Conservation (phyloP, 2,329 filamentous ascomycete species). For the Neonectria coccinea region DNA sequence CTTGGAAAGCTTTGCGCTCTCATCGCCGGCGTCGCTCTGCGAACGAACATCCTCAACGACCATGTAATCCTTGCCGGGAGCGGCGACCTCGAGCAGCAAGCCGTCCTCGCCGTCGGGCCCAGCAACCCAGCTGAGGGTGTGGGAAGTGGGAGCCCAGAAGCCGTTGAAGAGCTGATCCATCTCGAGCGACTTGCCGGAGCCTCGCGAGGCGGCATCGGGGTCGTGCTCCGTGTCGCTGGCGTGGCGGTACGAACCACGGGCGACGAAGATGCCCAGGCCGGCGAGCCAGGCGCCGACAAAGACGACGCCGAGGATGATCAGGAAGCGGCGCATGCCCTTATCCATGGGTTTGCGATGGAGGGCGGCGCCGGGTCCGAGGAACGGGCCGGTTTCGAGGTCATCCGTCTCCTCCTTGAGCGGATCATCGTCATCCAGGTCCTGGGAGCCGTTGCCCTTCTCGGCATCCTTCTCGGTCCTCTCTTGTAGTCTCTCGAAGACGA, state of each 20-base stretch:
- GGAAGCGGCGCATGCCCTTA: constrained; percentile 69
- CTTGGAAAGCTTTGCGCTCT: constrained; percentile 52
- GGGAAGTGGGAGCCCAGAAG: constrained; percentile 71
- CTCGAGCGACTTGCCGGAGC: constrained; percentile 78
- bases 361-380: constrained; percentile 56
- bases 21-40: constrained; percentile 44
- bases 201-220: constrained; percentile 72
- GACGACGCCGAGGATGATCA: constrained; percentile 71
- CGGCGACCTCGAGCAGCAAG: constrained; percentile 79
- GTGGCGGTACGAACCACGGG: constrained; percentile 73
- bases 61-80: constrained; percentile 76
- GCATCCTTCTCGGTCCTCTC: constrained; percentile 60
- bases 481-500: constrained; percentile 82
- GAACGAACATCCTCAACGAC: constrained; percentile 87
- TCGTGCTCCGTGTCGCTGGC: constrained; percentile 73
- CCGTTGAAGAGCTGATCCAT: constrained; percentile 77
- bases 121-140: constrained; percentile 81
- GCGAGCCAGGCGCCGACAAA: constrained; percentile 76
- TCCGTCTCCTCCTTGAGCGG: constrained; percentile 49
- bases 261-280: constrained; percentile 75
- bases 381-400: constrained; percentile 65
- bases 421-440: constrained; percentile 60
- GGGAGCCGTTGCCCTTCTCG: constrained; percentile 45
- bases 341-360: constrained; percentile 69
- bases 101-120: constrained; percentile 85